Evolutionary conservation across 1,284 basidiomycete species (phyloP).

Genomic region (Meira nashicola): DNA sequence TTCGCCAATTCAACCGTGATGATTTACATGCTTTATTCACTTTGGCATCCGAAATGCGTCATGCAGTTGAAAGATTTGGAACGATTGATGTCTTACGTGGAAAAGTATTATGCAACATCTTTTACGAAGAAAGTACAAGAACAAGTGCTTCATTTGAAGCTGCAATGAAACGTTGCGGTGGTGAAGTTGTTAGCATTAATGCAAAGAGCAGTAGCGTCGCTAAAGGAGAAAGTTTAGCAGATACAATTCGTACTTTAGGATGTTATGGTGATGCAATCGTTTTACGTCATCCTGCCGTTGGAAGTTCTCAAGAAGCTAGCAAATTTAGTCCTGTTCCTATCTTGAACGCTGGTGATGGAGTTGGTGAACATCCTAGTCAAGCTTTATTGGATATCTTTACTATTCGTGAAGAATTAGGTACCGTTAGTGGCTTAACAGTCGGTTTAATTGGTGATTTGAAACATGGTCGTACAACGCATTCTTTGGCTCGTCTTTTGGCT

Average conservation of each 20-base stretch:
- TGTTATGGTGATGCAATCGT: slow-evolving; percentile 96
- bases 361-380: slow-evolving; percentile 96
- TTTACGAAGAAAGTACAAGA: slow-evolving; percentile 96
- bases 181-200: slow-evolving; percentile 81
- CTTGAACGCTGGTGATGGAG: slow-evolving; percentile 93
- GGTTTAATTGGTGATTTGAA: slow-evolving; percentile 91
- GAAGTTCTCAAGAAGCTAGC: slow-evolving; percentile 67
- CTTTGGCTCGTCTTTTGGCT: slow-evolving; percentile 83
- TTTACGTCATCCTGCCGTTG: slow-evolving; percentile 87
- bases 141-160: slow-evolving; percentile 88
- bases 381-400: slow-evolving; percentile 79
- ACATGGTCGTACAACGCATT: slow-evolving; percentile 96
- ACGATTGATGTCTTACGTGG: slow-evolving; percentile 84
- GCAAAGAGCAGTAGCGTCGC: slow-evolving; percentile 79
- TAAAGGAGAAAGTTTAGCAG: slow-evolving; percentile 90
- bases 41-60: slow-evolving; percentile 91
- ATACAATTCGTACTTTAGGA: slow-evolving; percentile 89
- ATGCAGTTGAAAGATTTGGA: slow-evolving; percentile 87
- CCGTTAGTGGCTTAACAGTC: slow-evolving; percentile 91
- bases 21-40: slow-evolving; percentile 93
- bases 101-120: slow-evolving; percentile 86
- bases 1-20: slow-evolving; percentile 84
- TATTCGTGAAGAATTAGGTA: slow-evolving; percentile 95
- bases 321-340: slow-evolving; percentile 93
- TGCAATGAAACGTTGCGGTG: slow-evolving; percentile 96